phyloP scores from a whole-genome alignment of 495 filamentous ascomycete genomes.

The Copromyces sp. region DNA sequence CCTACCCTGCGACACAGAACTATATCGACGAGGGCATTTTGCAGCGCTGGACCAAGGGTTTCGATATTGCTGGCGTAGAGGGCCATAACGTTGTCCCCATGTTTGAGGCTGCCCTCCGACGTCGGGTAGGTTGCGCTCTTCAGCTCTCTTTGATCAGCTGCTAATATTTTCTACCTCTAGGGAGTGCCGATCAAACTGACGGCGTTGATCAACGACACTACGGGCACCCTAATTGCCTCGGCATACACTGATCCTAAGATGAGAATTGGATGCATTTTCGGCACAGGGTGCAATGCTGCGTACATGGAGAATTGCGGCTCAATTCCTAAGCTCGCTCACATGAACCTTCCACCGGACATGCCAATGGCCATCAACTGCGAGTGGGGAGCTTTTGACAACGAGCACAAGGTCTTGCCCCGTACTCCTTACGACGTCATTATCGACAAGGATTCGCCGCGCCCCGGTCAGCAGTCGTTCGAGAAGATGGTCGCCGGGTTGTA shows the following conservation, averaged over 20 bases:
- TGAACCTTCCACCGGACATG: slow-evolving; percentile 80
- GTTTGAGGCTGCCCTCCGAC: slow-evolving; percentile 72
- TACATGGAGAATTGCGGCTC: slow-evolving; percentile 93
- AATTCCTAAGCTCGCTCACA: slow-evolving; percentile 86
- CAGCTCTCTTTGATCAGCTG: not conserved
- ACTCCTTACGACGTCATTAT: slow-evolving; percentile 79
- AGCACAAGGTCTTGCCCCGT: slow-evolving; percentile 81
- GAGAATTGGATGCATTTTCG: slow-evolving; percentile 96
- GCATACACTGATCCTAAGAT: slow-evolving; percentile 85
- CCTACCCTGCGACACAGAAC: slow-evolving; percentile 91
- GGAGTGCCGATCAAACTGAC: slow-evolving; percentile 87
- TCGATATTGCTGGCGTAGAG: slow-evolving; percentile 94
- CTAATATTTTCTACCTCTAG: slow-evolving; percentile 28
- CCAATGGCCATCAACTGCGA: slow-evolving; percentile 99
- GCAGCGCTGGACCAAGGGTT: slow-evolving; percentile 98
- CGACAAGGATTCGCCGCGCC: slow-evolving; percentile 86
- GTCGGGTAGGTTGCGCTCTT: slow-evolving; percentile 47
- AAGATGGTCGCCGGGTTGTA: slow-evolving; percentile 98
- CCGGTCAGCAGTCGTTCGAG: slow-evolving; percentile 92
- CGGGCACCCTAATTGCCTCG: slow-evolving; percentile 97
- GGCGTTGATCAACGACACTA: slow-evolving; percentile 95
- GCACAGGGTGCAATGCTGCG: slow-evolving; percentile 94
- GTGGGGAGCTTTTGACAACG: slow-evolving; percentile 97
- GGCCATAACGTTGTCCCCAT: slow-evolving; percentile 90
- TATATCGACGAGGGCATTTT: slow-evolving; percentile 94